These are phyloP conservation scores for Crithidia mellificae DNA, from an alignment of 208 protist genomes.

Conservation along the genomic window DNA sequence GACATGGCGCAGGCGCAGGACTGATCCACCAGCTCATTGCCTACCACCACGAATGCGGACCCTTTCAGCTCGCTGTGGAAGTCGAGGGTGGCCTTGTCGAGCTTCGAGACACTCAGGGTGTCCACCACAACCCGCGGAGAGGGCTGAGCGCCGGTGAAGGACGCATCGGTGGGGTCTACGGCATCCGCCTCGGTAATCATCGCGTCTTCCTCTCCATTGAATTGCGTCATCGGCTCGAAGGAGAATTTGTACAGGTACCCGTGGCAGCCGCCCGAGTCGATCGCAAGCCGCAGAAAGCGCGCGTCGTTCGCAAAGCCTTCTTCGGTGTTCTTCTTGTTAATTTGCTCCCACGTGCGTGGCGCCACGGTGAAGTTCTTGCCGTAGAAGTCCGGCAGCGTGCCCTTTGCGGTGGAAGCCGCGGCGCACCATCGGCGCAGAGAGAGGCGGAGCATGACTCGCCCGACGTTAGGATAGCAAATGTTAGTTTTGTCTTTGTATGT, in stretches of 20 bases:
- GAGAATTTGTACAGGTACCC: conserved; percentile 90
- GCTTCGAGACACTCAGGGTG: conserved; percentile 65
- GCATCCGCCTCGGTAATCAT: conserved; percentile 63
- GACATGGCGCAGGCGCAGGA: conserved; percentile 90
- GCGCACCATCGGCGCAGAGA: conserved; percentile 26
- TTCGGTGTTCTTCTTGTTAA: conserved; percentile 70
- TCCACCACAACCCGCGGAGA: conserved; percentile 73
- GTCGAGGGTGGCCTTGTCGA: conserved; percentile 75
- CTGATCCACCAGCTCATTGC: conserved; percentile 88
- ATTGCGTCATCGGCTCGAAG: conserved; percentile 51
- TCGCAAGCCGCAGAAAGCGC: conserved; percentile 76
- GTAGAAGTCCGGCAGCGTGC: conserved; percentile 56
- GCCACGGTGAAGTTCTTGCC: conserved; percentile 77
- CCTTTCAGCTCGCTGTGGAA: conserved; percentile 91
- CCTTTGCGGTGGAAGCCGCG: conserved; percentile 2
- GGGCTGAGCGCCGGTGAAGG: conserved; percentile 33
- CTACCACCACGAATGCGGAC: conserved; percentile 85
- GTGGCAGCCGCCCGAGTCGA: conserved; percentile 90
- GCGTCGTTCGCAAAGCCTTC: conserved; percentile 77
- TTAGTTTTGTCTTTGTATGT: no score
- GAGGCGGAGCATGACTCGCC: conserved; percentile 32
- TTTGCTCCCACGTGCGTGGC: conserved; percentile 67
- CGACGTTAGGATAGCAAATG: no score
- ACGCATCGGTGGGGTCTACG: conserved; percentile 21
- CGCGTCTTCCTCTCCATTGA: conserved; percentile 72